Base-by-base conservation (phyloP, 371 early-diverging fungal species). In the Actinomucor elegans region DNA sequence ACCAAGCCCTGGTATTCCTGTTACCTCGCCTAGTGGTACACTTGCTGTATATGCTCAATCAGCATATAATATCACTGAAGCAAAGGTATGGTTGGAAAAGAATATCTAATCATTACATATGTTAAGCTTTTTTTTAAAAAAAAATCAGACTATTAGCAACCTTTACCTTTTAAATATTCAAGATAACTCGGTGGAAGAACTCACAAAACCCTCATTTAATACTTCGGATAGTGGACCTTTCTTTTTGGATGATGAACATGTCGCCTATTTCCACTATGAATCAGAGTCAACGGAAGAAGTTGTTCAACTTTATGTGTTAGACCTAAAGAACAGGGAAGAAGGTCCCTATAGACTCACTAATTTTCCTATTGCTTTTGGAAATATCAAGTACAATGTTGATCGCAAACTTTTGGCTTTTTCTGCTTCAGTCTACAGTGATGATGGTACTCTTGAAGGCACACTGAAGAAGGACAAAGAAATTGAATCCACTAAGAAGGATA, bases 31-130 rank as follows among this genome's bases (percentile, higher is more conserved):
- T 31, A 77, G 63, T 35, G 80, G 83, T 1, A 45, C 55, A 1
- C 53, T 63, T 23, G 80, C 79, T 17, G 78, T 81, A 34, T 83
- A 75, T 62, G 63, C 76, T 8, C 65, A 76, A n/a, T 80, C 80
- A 2, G 57, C 52, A 15, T 85, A 85, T 50, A 58, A 66, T 41
- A 46, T 59, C 40, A 60, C 66, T 21, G 61, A 75, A 26, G 71
- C 79, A 52, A 78, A 75, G 60, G 79, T 75, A 64, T 23, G 43
- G 9, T 5, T 5, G 1, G n/a, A 48, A n/a, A n/a, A 7, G n/a
- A 7, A 7, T 29, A 14, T 11, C 17, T 3, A 14, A 21, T 21
- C 2, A 8, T 5, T n/a, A n/a, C n/a, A 20, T 2, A 49, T 11
- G 18, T 24, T 14, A n/a, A 5, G 7, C 27, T 5, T 12, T 21